Percentiles rank a stretch among this genome's conserved stretches.
Conservation (phyloP, 805 yeast genomes). For the Zygosaccharomyces pseudorouxii region DNA sequence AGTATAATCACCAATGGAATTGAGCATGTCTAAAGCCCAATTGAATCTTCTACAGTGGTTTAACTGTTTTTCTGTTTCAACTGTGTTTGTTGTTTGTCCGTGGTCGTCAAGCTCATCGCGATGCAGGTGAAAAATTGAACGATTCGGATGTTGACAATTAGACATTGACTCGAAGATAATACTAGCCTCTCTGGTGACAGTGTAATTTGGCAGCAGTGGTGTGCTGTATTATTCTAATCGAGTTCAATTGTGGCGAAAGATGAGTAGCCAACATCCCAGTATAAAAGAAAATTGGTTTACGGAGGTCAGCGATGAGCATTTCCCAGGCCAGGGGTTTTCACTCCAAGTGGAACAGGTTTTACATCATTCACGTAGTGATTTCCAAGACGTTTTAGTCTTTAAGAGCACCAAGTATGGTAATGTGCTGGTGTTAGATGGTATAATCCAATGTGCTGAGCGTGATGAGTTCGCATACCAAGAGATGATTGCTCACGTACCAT, state of each 20-base stretch:
- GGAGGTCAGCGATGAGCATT: conserved; percentile 62
- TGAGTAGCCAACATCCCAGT: conserved; percentile 10
- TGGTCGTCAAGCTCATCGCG: conserved; percentile 1
- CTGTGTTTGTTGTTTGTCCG: neutral
- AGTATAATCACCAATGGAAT: neutral
- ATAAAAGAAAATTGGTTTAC: conserved; percentile 73
- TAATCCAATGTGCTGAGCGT: conserved; percentile 83
- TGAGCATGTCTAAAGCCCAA: neutral
- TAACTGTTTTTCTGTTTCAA: neutral
- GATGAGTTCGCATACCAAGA: conserved; percentile 95
- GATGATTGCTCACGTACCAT: conserved; percentile 78
- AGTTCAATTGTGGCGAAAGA: conserved; percentile 1
- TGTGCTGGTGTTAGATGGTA: conserved; percentile 85
- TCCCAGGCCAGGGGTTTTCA: conserved; percentile 84
- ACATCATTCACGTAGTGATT: conserved; percentile 62
- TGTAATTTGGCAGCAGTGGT: neutral
- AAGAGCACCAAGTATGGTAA: conserved; percentile 74
- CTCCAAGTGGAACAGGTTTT: conserved; percentile 59
- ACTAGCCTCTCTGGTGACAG: neutral
- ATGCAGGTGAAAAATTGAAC: neutral
- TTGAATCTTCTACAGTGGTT: neutral
- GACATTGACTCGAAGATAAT: neutral
- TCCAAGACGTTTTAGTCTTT: conserved; percentile 80
- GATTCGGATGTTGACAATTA: neutral
- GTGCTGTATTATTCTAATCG: neutral